Percentiles rank a stretch among this genome's conserved stretches.
These are phyloP conservation scores for Heritiera fomes DNA, from an alignment of 345 rosid species.

Conservation along the genomic window DNA sequence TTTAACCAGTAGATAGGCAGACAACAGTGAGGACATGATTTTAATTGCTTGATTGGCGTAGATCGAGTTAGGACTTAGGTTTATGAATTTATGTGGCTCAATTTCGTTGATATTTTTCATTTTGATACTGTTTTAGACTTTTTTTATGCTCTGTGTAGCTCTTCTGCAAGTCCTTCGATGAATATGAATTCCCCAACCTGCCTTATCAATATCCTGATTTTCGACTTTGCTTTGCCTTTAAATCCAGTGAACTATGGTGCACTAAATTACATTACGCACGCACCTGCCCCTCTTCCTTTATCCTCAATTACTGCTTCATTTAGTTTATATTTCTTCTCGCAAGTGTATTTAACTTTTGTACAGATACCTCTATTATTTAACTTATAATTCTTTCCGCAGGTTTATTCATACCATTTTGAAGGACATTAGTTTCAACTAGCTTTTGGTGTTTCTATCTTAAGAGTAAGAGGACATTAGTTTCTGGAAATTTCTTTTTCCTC, in stretches of 20 bases:
- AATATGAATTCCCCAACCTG: not conserved
- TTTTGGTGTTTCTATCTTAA: constrained; percentile 2
- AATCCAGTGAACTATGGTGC: not conserved
- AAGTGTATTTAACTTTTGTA: not conserved
- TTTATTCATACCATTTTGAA: not conserved
- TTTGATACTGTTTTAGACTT: not conserved
- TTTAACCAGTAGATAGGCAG: not conserved
- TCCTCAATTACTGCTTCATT: not conserved
- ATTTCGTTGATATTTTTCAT: not conserved
- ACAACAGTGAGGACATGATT: not conserved
- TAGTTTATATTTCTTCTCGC: not conserved
- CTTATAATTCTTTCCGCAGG: not conserved
- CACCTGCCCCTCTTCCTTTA: not conserved
- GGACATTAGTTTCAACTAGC: not conserved
- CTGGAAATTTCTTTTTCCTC: no score
- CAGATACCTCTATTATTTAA: not conserved
- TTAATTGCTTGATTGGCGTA: not conserved
- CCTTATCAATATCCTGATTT: not conserved
- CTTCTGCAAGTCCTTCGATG: not conserved
- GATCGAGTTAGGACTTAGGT: constrained; percentile 4
- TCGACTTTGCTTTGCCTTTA: not conserved
- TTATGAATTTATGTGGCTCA: not conserved
- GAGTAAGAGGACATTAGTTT: not conserved
- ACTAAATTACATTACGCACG: not conserved
- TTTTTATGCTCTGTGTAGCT: no score